Base-by-base conservation (phyloP, 202 grass and related monocot species). In the Zoysia matrella region DNA sequence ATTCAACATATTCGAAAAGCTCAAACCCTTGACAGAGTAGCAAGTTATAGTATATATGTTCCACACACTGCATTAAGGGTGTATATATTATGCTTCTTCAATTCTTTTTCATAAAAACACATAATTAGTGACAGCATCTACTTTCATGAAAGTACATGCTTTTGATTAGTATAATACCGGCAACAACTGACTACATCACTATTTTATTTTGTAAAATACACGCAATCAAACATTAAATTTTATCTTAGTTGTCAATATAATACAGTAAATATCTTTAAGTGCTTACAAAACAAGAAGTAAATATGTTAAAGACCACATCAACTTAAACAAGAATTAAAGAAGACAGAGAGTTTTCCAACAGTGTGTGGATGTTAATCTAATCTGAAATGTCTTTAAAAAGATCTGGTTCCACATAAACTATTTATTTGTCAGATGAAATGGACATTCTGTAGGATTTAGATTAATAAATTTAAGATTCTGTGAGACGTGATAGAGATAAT, bases 1-100 rank as follows among this genome's bases (percentile, higher is more conserved):
- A 83, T 76, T 46, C 18, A 66, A 51, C 4, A 58, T 72, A 72
- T 45, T 51, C 44, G 55, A 61, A 89, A 77, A 72, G 72, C 39
- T 76, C 77, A 12, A 42, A 46, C 60, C 47, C 65, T 43, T 77
- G 77, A 54, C 13, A 85, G 51, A 81, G 65, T 6, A 81, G 53
- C 60, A 85, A 3, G 13, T 56, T 77, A 68, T 78, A 53, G 10
- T 73, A 77, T 52, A 11, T 43, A 65, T 72, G 30, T 36, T 36
- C 30, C 80, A 45, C 30, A 47, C 30, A 46, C 55, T 64, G 64
- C 54, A 84, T 65, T n/a, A 75, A 8, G 50, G 53, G 63, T 36
- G 30, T 36, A 36, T 36, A 36, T 36, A 36, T 36, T 63, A 11
- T 16, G 16, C 36, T 52, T 69, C 52, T 71, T 56, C 12, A 16